phyloP scores from a whole-genome alignment of 768 basidiomycete species.

The Hypsizygus marmoreus region DNA sequence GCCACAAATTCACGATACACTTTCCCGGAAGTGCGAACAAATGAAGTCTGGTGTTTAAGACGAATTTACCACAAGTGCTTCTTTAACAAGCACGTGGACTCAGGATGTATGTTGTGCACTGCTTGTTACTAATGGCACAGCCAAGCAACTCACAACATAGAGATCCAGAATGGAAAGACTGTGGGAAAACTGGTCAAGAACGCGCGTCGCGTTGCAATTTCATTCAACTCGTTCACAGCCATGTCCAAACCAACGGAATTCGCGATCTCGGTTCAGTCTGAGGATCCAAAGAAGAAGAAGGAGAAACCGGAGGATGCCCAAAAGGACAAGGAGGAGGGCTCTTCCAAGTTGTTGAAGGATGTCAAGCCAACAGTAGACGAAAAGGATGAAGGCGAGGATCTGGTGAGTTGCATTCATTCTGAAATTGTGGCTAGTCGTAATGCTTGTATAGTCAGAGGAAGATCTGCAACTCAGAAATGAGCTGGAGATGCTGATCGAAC shows the following conservation, averaged over 20 bases:
- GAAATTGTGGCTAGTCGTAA: conserved; percentile 4
- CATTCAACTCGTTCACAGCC: conserved; percentile 11
- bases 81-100: too few species aligned
- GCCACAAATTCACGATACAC: conserved; percentile 14
- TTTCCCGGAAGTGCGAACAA: conserved; percentile 17
- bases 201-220: conserved; percentile 54
- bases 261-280: conserved; percentile 63
- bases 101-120: conserved; percentile 7
- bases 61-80: too few species aligned
- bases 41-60: too few species aligned
- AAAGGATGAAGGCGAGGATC: conserved; percentile 70
- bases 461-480: conserved; percentile 92
- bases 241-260: conserved; percentile 66
- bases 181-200: conserved; percentile 38
- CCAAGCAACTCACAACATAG: conserved; percentile 13
- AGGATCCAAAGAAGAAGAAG: conserved; percentile 80
- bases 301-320: conserved; percentile 40
- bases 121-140: conserved; percentile 3
- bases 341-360: conserved; percentile 58
- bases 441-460: conserved; percentile 77
- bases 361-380: conserved; percentile 47
- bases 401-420: conserved; percentile 56
- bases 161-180: conserved; percentile 10
- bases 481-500: conserved; percentile 95
- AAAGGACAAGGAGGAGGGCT: conserved; percentile 55